Conservation (phyloP, 1,284 basidiomycete species). For the Papiliotrema laurentii region DNA sequence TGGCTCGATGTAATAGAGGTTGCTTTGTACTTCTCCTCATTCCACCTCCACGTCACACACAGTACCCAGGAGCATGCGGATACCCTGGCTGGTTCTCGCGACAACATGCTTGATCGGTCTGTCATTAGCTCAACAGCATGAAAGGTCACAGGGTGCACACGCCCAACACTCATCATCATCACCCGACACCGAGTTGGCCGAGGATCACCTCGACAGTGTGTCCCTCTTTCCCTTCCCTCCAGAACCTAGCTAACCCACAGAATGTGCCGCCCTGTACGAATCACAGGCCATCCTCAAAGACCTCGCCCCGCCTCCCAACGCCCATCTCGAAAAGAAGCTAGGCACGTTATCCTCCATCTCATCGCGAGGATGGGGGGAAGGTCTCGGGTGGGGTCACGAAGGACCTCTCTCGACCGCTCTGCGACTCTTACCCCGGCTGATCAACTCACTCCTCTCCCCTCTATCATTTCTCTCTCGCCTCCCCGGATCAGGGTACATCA, state of each 20-base stretch:
- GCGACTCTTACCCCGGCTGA: conserved; percentile 55
- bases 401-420: conserved; percentile 36
- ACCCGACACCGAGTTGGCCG: background rate
- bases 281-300: conserved; percentile 23
- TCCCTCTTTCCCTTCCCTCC: background rate
- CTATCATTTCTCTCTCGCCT: conserved; percentile 52
- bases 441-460: conserved; percentile 50
- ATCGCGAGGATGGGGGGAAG: conserved; percentile 25
- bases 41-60: too few species aligned
- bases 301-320: conserved; percentile 23
- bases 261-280: conserved; percentile 26
- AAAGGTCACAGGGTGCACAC: too few species aligned
- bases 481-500: conserved; percentile 49
- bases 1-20: too few species aligned
- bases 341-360: conserved; percentile 8
- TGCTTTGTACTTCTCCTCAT: too few species aligned
- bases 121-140: background rate
- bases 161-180: too few species aligned
- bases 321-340: conserved; percentile 24
- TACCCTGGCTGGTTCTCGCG: background rate
- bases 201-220: background rate
- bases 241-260: background rate
- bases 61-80: too few species aligned
- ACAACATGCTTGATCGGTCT: background rate
- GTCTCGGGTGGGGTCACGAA: conserved; percentile 35